Evolutionary conservation across 192 early-diverging fungal species (phyloP).

Genomic region (Pilobolus umbonatus): DNA sequence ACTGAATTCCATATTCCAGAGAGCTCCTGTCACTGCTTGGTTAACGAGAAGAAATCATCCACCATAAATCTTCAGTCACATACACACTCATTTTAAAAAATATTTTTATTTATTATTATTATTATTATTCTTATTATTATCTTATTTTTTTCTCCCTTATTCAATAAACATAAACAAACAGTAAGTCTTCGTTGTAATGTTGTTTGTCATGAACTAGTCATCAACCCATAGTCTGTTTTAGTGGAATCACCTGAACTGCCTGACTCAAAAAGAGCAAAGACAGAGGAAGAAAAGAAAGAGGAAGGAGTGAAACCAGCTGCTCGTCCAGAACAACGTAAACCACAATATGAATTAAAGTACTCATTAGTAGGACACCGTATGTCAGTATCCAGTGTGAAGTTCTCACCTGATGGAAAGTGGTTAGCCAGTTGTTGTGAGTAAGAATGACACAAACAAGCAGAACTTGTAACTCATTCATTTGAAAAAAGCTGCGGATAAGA

Average conservation of each 20-base stretch:
- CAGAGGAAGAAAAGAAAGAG: background rate
- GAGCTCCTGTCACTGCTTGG: too few species aligned
- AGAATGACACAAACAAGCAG: background rate
- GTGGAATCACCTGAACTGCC: too few species aligned
- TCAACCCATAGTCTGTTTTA: too few species aligned
- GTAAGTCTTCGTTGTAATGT: too few species aligned
- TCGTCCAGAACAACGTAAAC: conserved; percentile 39
- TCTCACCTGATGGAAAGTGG: conserved; percentile 97
- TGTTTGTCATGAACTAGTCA: too few species aligned
- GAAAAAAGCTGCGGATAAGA: conserved; percentile 86
- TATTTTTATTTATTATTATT: background rate
- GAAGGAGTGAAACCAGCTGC: conserved; percentile 20
- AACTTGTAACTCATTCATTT: background rate
- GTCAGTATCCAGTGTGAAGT: conserved; percentile 93
- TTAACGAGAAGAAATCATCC: too few species aligned
- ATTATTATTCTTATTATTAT: too few species aligned
- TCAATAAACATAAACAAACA: too few species aligned
- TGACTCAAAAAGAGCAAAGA: too few species aligned
- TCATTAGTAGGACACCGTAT: conserved; percentile 92
- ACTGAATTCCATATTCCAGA: too few species aligned
- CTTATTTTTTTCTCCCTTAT: background rate
- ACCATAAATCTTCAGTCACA: too few species aligned
- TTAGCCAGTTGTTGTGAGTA: conserved; percentile 83
- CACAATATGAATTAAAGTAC: conserved; percentile 83
- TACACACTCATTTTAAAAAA: too few species aligned